Percentiles rank a stretch among this genome's conserved stretches.
phyloP scores from a whole-genome alignment of 352 stramenopile species.

The Phytopythium oedochilum region DNA sequence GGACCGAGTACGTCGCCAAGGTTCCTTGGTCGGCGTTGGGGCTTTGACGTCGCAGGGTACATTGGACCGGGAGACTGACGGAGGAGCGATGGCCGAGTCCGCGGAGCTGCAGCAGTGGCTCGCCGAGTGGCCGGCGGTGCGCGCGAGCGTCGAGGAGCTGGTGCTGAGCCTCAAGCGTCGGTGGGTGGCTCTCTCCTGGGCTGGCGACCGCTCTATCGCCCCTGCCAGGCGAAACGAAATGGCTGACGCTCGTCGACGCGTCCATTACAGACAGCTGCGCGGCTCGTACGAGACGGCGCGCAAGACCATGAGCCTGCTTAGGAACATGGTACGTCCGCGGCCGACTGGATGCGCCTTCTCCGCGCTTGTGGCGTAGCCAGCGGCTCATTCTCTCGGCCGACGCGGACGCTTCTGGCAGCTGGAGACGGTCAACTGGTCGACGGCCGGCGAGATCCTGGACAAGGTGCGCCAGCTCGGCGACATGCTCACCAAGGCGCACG shows the following conservation, averaged over 20 bases:
- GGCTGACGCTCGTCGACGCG: neutral
- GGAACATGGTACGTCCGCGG: slow-evolving; percentile 43
- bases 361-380: neutral
- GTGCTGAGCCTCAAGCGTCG: slow-evolving; percentile 79
- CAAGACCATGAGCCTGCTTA: slow-evolving; percentile 68
- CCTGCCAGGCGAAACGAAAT: too few relatives aligned
- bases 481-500: slow-evolving; percentile 80
- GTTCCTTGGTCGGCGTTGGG: neutral
- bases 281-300: slow-evolving; percentile 82
- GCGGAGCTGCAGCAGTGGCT: slow-evolving; percentile 68
- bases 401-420: slow-evolving; percentile 44
- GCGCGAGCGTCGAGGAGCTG: slow-evolving; percentile 60
- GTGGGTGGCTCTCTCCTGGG: slow-evolving; percentile 13
- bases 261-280: slow-evolving; percentile 41
- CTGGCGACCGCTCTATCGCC: neutral
- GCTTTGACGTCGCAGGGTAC: neutral
- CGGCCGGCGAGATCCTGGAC: slow-evolving; percentile 77
- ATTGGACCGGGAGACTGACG: neutral
- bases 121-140: slow-evolving; percentile 70
- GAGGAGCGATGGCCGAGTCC: slow-evolving; percentile 1
- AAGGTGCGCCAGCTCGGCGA: slow-evolving; percentile 75
- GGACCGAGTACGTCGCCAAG: neutral
- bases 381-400: neutral
- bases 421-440: slow-evolving; percentile 75
- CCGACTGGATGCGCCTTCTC: neutral